Conservation (phyloP, 805 yeast genomes). For the Metschnikowia lachancei region DNA sequence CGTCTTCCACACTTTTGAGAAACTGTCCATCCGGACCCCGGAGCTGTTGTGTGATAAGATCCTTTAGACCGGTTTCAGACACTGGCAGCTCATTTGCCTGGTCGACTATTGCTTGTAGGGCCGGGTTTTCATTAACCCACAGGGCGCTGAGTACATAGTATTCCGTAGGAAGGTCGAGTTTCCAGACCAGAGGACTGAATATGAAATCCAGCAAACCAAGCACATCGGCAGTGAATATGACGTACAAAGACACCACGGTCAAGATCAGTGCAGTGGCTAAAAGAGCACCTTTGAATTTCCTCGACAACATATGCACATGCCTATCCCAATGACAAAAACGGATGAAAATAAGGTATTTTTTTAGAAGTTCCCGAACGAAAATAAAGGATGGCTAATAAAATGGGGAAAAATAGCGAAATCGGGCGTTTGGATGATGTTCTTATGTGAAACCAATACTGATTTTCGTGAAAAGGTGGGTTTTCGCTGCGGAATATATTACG, state of each 20-base stretch:
- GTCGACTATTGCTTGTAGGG: neutral
- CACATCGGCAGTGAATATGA: neutral
- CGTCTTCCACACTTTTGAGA: constrained; percentile 5
- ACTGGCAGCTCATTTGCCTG: neutral
- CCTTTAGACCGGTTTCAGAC: constrained; percentile 2
- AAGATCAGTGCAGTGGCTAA: constrained; percentile 4
- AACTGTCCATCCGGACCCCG: neutral
- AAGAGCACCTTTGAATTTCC: neutral
- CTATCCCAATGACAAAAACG: no score
- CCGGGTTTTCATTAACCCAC: constrained; percentile 8
- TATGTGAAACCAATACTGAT: no score
- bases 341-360: no score
- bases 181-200: constrained; percentile 7
- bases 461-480: no score
- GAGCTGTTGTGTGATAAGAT: constrained; percentile 2
- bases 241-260: neutral
- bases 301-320: constrained; percentile 2
- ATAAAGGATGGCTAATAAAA: no score
- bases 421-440: no score
- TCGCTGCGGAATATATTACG: no score
- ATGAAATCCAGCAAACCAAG: neutral
- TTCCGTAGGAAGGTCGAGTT: neutral
- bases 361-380: no score
- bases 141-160: constrained; percentile 14
- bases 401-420: no score